phyloP scores from a whole-genome alignment of 345 rosid genomes.

The Tarenaya hassleriana region DNA sequence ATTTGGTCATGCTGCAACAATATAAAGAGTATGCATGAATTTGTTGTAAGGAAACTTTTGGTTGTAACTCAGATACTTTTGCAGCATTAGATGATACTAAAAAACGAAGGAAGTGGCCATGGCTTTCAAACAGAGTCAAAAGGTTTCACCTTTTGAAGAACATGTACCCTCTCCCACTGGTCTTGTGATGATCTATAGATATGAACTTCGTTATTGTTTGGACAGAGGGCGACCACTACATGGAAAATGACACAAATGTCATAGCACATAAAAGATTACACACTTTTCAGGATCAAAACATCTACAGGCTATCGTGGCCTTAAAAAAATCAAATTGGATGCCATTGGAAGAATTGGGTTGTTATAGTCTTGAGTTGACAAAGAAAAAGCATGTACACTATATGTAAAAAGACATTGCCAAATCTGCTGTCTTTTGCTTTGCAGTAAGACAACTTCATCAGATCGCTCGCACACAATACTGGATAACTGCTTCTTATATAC shows the following conservation, averaged over 20 bases:
- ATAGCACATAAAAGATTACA: conserved; percentile 2
- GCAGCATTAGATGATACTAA: not conserved
- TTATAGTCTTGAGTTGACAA: too few relatives aligned
- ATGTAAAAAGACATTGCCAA: too few relatives aligned
- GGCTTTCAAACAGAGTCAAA: not conserved
- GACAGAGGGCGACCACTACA: conserved; percentile 91
- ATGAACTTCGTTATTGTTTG: conserved; percentile 90
- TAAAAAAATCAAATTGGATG: too few relatives aligned
- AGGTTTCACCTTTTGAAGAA: conserved; percentile 63
- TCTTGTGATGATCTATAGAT: conserved; percentile 64
- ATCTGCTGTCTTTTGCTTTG: too few relatives aligned
- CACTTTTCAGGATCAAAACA: not conserved
- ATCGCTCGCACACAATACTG: too few relatives aligned
- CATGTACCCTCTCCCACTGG: conserved; percentile 84
- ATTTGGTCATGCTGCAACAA: conserved; percentile 89
- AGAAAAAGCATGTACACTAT: too few relatives aligned
- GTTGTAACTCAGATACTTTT: not conserved
- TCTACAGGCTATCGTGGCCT: too few relatives aligned
- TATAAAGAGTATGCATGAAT: conserved; percentile 6
- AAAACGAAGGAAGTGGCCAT: conserved; percentile 1
- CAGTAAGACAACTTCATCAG: too few relatives aligned
- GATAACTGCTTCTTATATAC: too few relatives aligned
- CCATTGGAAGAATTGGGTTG: too few relatives aligned
- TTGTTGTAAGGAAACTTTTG: not conserved
- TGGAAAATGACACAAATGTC: conserved; percentile 4